These are phyloP conservation scores for Sordariomycetes sp. DNA, from an alignment of 2,329 filamentous ascomycete genomes.

Conservation along the genomic window DNA sequence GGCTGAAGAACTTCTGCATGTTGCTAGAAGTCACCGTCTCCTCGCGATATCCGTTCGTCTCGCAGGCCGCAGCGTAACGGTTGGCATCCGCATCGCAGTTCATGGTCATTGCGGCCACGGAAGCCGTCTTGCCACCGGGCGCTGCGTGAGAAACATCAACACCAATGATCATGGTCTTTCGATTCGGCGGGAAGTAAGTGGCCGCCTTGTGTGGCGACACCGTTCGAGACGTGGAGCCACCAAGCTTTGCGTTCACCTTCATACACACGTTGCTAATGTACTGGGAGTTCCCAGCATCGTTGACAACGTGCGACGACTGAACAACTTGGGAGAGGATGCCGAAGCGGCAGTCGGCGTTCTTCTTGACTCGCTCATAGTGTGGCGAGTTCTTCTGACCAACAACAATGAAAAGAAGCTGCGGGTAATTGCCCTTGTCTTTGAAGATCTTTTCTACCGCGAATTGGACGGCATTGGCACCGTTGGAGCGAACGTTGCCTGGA, in stretches of 20 bases:
- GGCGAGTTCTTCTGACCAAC: slow-evolving; percentile 61
- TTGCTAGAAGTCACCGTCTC: slow-evolving; percentile 70
- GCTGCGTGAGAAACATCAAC: slow-evolving; percentile 83
- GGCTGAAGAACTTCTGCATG: slow-evolving; percentile 54
- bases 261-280: slow-evolving; percentile 92
- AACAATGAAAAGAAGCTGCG: slow-evolving; percentile 75
- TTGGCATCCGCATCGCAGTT: slow-evolving; percentile 63
- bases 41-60: slow-evolving; percentile 74
- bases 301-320: background rate
- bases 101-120: slow-evolving; percentile 81
- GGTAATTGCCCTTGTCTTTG: slow-evolving; percentile 41
- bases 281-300: slow-evolving; percentile 47
- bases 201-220: slow-evolving; percentile 18
- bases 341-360: slow-evolving; percentile 75
- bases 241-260: slow-evolving; percentile 96
- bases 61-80: slow-evolving; percentile 69
- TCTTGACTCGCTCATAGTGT: slow-evolving; percentile 80
- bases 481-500: slow-evolving; percentile 21
- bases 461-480: slow-evolving; percentile 40
- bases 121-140: slow-evolving; percentile 57
- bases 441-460: slow-evolving; percentile 38
- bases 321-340: slow-evolving; percentile 79
- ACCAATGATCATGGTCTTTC: slow-evolving; percentile 74
- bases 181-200: slow-evolving; percentile 27
- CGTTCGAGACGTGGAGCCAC: slow-evolving; percentile 60